Evolutionary conservation across 225 moss, liverwort and hornwort species (phyloP).

Genomic region (Bryum argenteum): DNA sequence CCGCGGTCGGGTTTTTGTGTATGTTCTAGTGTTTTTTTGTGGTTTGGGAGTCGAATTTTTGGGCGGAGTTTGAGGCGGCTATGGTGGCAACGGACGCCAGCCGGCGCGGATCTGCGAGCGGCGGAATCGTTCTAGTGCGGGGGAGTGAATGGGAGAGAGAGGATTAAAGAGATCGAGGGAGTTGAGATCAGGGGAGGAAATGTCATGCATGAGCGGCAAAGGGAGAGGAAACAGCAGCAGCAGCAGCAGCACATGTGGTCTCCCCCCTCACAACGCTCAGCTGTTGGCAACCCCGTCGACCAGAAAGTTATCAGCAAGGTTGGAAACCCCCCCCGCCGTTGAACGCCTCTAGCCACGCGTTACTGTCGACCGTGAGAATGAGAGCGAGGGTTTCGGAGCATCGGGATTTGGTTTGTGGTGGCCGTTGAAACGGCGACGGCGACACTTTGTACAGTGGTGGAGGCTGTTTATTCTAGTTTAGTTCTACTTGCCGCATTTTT

Average conservation of each 20-base stretch:
- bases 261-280: conserved; percentile 56
- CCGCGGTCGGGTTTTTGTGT: neutral
- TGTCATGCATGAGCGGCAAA: conserved; percentile 63
- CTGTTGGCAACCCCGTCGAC: conserved; percentile 58
- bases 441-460: conserved; percentile 25
- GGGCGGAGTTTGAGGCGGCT: conserved; percentile 23
- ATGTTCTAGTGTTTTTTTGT: neutral
- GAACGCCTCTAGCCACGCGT: conserved; percentile 24
- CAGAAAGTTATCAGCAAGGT: conserved; percentile 50
- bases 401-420: conserved; percentile 19
- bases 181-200: conserved; percentile 53
- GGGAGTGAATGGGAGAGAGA: conserved; percentile 21
- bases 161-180: conserved; percentile 42
- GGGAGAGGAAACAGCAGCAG: conserved; percentile 66
- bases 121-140: conserved; percentile 16
- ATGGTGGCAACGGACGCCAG: conserved; percentile 37
- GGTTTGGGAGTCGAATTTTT: neutral
- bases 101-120: conserved; percentile 49
- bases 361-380: conserved; percentile 16
- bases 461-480: conserved; percentile 14
- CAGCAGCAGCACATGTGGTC: conserved; percentile 77
- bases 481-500: conserved; percentile 6
- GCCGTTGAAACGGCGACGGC: conserved; percentile 7
- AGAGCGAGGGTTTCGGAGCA: conserved; percentile 27
- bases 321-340: conserved; percentile 26